Percentiles rank a stretch among this genome's conserved stretches.
Evolutionary conservation across 768 basidiomycete species (phyloP).

Genomic region (Russula griseocarnosa): DNA sequence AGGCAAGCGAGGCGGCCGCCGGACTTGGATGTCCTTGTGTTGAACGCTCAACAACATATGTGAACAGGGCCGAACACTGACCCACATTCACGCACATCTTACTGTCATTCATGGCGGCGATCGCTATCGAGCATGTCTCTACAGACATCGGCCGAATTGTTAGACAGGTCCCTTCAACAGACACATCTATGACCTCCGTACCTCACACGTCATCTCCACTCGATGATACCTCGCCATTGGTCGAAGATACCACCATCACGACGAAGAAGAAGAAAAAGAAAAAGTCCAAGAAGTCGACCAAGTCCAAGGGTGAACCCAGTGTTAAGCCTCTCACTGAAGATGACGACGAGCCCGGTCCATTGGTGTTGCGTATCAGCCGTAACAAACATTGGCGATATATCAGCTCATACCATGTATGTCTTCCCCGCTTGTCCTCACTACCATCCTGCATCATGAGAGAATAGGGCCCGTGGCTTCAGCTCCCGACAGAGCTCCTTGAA

Average conservation of each 20-base stretch:
- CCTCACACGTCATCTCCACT: conserved; percentile 30
- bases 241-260: conserved; percentile 28
- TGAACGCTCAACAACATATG: too few relatives aligned
- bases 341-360: conserved; percentile 47
- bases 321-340: conserved; percentile 35
- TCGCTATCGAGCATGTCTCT: not conserved
- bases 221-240: conserved; percentile 30
- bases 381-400: conserved; percentile 96
- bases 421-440: conserved; percentile 14
- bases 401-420: conserved; percentile 81
- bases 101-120: not conserved
- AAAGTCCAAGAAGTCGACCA: conserved; percentile 70
- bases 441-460: conserved; percentile 4
- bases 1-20: not conserved
- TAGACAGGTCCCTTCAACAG: conserved; percentile 4
- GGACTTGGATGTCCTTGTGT: not conserved
- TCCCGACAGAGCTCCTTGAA: conserved; percentile 81
- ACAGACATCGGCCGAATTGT: not conserved
- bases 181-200: conserved; percentile 1
- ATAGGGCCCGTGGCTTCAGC: conserved; percentile 89
- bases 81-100: not conserved
- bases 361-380: conserved; percentile 79
- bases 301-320: conserved; percentile 53
- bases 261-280: conserved; percentile 64
- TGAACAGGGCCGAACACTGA: not conserved